Percentiles rank a stretch among this genome's conserved stretches.
Conservation (phyloP, 371 early-diverging fungal genomes). For the Mucor indicus region DNA sequence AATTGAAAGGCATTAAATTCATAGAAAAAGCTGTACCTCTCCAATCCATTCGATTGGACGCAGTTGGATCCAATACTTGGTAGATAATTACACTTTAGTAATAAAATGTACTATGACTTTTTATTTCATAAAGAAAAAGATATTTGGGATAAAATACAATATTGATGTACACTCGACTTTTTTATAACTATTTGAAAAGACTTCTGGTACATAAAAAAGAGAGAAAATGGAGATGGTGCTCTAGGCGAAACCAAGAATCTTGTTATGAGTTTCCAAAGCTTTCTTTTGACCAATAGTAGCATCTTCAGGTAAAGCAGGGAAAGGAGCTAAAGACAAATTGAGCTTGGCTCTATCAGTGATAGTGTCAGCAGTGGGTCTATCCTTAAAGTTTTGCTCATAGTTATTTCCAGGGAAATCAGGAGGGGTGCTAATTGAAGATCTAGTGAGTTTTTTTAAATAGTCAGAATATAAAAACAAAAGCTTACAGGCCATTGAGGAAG, state of each 20-base stretch:
- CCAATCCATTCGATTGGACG: constrained; percentile 3
- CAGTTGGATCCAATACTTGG: constrained; percentile 27
- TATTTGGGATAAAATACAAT: too few relatives aligned
- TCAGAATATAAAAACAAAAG: too few relatives aligned
- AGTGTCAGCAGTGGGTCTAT: constrained; percentile 18
- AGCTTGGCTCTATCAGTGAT: constrained; percentile 14
- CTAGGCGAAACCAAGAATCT: constrained; percentile 2
- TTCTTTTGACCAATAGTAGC: constrained; percentile 26
- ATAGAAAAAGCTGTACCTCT: constrained; percentile 52
- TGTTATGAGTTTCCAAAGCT: constrained; percentile 21
- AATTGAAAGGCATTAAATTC: constrained; percentile 69
- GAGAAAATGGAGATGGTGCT: too few relatives aligned
- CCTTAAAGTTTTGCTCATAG: constrained; percentile 27
- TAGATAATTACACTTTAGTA: neutral
- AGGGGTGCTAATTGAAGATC: constrained; percentile 23
- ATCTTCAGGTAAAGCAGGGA: constrained; percentile 3
- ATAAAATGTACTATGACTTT: too few relatives aligned
- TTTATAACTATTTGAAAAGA: too few relatives aligned
- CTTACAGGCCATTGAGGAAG: constrained; percentile 31
- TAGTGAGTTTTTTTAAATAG: neutral
- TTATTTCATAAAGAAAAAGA: too few relatives aligned
- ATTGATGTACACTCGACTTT: too few relatives aligned
- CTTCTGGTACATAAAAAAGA: too few relatives aligned
- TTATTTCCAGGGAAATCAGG: constrained; percentile 43
- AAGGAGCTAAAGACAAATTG: constrained; percentile 28